Base-by-base conservation (phyloP, 139 green algal species). In the Tetratostichococcus sp. region DNA sequence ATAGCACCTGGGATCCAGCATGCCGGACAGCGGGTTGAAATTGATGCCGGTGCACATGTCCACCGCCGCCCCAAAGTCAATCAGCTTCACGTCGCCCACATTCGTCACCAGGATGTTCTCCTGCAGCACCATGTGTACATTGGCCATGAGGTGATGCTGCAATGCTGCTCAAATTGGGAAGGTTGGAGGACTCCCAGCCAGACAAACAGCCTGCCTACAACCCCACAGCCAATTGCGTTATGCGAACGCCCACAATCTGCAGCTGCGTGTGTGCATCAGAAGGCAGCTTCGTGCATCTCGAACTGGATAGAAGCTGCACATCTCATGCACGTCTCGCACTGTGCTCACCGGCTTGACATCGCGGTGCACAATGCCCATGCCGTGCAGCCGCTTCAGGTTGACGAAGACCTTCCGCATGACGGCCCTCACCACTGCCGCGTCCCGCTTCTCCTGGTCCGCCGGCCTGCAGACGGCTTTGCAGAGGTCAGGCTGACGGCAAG, bases 61-160 rank as follows among this genome's bases (percentile, higher is more conserved):
- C 70, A 90, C 92, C 0, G 93, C 90, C 5, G 93, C 93, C 4
- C 93, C 93, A 86, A 97, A 97, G 75, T 97, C 93, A 21, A 97
- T 96, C 75, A 97, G 83, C 81, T 97, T 97, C 72, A 97, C 71
- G 32, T 92, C 34, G 1, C 91, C 91, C 22, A 88, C 75, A 1
- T 74, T 77, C 21, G 91, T 97, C 72, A 96, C 81, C 16, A 96
- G 83, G 72, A 97, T 84, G 86, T 95, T 95, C 35, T 92, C 89
- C 14, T 62, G 50, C 50, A 14, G 39, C 8, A 22, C 39, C 8
- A 50, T 50, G 8, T 22, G 39, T 22, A 8, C 39, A 8, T 8
- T 22, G 8, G 39, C n/a, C n/a, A n/a, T n/a, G n/a, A n/a, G n/a
- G n/a, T n/a, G n/a, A 50, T 50, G 39, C 39, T 22, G 39, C 39